These are phyloP conservation scores for Hypoxylon lenormandii DNA, from an alignment of 495 filamentous ascomycete genomes.

Conservation along the genomic window DNA sequence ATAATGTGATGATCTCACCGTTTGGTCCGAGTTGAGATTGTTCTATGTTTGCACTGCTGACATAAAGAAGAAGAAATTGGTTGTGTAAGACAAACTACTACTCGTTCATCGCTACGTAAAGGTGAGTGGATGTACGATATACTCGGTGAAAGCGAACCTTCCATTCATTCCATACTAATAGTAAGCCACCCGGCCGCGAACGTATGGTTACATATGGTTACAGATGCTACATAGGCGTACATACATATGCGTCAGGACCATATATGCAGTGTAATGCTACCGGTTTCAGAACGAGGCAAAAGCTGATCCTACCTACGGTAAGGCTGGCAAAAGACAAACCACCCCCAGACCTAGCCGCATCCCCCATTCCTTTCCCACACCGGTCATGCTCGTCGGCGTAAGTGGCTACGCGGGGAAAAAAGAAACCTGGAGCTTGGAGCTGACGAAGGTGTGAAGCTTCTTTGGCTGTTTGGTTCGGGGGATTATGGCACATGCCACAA, in stretches of 20 bases:
- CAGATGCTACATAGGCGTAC: no score
- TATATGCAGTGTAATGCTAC: slow-evolving; percentile 19
- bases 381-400: background rate
- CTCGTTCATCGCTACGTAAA: no score
- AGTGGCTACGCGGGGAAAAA: slow-evolving; percentile 19
- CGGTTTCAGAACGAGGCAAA: slow-evolving; percentile 34
- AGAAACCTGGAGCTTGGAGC: slow-evolving; percentile 18
- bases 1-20: slow-evolving; percentile 33
- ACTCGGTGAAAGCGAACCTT: background rate
- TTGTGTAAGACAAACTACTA: no score
- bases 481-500: slow-evolving; percentile 34
- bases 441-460: slow-evolving; percentile 28
- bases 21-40: background rate
- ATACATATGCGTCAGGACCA: background rate
- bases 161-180: background rate
- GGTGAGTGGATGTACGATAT: background rate
- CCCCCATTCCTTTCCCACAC: background rate
- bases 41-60: slow-evolving; percentile 16
- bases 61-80: slow-evolving; percentile 6
- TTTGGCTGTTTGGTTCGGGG: slow-evolving; percentile 21
- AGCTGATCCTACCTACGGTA: slow-evolving; percentile 40
- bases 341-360: slow-evolving; percentile 2
- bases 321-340: slow-evolving; percentile 24
- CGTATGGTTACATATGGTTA: background rate
- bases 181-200: slow-evolving; percentile 5